Evolutionary conservation across 257 asterid species (phyloP), one percentile per base, ranked within the genome.

Genomic region (Przewalskia tangutica): DNA sequence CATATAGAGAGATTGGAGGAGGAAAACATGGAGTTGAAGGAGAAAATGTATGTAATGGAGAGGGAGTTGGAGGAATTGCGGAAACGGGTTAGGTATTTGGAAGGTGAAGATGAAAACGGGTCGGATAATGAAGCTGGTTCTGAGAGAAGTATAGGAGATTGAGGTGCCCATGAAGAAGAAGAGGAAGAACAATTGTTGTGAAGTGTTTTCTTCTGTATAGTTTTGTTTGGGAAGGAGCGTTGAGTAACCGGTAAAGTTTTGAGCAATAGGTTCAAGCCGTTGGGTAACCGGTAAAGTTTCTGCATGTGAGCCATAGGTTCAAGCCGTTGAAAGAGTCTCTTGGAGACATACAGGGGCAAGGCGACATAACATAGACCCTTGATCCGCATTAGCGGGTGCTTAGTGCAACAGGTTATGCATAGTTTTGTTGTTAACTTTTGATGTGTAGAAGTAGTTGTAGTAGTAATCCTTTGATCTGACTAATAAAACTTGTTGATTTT

Each of bases 1-100:
- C 93, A 90, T 75, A 86, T 90, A 42, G 92, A 86, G 46, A 89
- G 85, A 8, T 53, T 90, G 77, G 92, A 90, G 67, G 92, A 89
- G 64, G 94, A 89, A 75, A 89, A 90, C 46, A 54, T 85, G 88
- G 85, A 85, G 79, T 84, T 90, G 88, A 90, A 89, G 85, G 92
- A 90, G 76, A 85, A 86, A 83, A 34, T 89, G 86, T 88, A 82
- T 76, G 60, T 85, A 71, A 84, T 90, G 89, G 91, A 89, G 84
- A 87, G 86, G 58, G 94, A 89, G 84, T 46, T 90, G 54, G 83
- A 83, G 63, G 89, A 86, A 53, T 78, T 90, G 83, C 87, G 89
- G 71, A 88, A 86, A 82, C 82, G 86, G 83, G 18, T 90, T 86
- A 79, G 59, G 71, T 20, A 77, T 56, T 77, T 90, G 11, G 93